Percentiles rank a stretch among this genome's conserved stretches.
Conservation (phyloP, 345 rosid species). For the Ceriops decandra region DNA sequence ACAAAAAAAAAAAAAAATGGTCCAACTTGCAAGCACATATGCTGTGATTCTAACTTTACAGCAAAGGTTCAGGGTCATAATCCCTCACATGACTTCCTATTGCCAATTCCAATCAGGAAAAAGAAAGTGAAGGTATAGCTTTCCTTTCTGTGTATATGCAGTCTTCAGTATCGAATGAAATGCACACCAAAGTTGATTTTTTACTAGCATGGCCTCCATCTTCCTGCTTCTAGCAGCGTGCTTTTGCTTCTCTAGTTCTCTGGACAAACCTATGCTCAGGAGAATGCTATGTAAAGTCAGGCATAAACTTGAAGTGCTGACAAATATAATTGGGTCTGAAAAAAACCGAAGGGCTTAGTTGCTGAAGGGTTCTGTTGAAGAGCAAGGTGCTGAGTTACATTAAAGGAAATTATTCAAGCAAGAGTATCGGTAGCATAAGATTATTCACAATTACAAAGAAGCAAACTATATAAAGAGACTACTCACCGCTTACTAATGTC, state of each 20-base stretch:
- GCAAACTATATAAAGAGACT: not conserved
- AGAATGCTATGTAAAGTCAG: not conserved
- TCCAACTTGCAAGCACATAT: too few relatives aligned
- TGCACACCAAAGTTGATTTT: conserved; percentile 40
- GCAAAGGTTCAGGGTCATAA: not conserved
- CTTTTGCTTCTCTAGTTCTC: conserved; percentile 92
- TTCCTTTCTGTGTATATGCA: conserved; percentile 49
- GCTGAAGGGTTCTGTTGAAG: too few relatives aligned
- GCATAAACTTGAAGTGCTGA: too few relatives aligned
- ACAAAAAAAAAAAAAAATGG: too few relatives aligned
- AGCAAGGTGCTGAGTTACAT: too few relatives aligned
- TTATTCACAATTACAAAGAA: too few relatives aligned
- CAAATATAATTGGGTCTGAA: too few relatives aligned
- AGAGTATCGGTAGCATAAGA: too few relatives aligned
- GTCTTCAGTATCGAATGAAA: conserved; percentile 26
- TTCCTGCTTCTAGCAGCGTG: conserved; percentile 76
- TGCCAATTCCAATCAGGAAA: conserved; percentile 8
- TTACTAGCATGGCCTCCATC: conserved; percentile 75
- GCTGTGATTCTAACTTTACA: not conserved
- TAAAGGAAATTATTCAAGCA: too few relatives aligned
- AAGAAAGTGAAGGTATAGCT: conserved; percentile 13
- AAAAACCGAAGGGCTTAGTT: too few relatives aligned
- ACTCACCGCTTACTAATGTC: conserved; percentile 94
- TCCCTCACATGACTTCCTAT: not conserved
- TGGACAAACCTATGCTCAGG: conserved; percentile 86